Evolutionary conservation across 2,329 filamentous ascomycete genomes (phyloP), one percentile per base, ranked within the genome.

Genomic region (Xylaria sp.): DNA sequence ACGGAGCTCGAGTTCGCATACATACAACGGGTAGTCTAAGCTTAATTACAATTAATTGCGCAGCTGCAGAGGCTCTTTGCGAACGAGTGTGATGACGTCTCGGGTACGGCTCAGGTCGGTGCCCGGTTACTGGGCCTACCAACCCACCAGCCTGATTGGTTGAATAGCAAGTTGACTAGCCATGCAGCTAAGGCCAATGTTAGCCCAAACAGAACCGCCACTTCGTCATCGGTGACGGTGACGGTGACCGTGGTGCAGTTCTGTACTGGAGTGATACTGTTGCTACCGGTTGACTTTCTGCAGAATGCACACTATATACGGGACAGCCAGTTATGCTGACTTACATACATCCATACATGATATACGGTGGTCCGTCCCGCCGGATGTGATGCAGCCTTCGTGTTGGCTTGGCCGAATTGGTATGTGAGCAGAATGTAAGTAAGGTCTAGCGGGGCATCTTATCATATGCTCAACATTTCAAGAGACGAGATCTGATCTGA

Each of bases 31-130:
- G n/a, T n/a, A n/a, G n/a, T n/a, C n/a, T n/a, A n/a, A n/a, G n/a
- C n/a, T n/a, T n/a, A n/a, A n/a, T n/a, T n/a, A n/a, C n/a, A n/a
- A n/a, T n/a, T n/a, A n/a, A n/a, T n/a, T n/a, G n/a, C n/a, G n/a
- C n/a, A n/a, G n/a, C n/a, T n/a, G n/a, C n/a, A n/a, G n/a, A n/a
- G n/a, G n/a, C n/a, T n/a, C n/a, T n/a, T 49, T 29, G 19, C 33
- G n/a, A 35, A 23, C 15, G 29, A 35, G 29, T 35, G 29, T 23
- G 29, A 59, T 59, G 57, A 59, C 57, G 49, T 54, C 49, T 41
- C 35, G 13, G 19, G 17, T 27, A 6, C 38, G 38, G 33, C 17
- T 4, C 9, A 21, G 41, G 40, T 5, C 25, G 17, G 15, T 49
- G 23, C 33, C 17, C 15, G 33, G 31, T 27, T 15, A 31, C 44